Evolutionary conservation across 2,329 filamentous ascomycete species (phyloP).

Genomic region (Cryphonectria nitschkei): DNA sequence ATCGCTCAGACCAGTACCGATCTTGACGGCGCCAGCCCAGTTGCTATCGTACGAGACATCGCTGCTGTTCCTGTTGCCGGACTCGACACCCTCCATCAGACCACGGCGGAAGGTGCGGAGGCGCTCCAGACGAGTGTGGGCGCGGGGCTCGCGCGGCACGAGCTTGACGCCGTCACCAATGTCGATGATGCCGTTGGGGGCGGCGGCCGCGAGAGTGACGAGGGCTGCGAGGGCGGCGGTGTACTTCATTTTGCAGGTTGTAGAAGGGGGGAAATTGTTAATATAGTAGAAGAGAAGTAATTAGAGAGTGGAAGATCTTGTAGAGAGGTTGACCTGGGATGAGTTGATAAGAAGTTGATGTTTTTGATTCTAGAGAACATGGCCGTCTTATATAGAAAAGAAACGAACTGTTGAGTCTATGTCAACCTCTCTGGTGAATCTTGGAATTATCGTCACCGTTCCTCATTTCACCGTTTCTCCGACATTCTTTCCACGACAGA

Average conservation of each 20-base stretch:
- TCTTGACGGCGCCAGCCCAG: conserved; percentile 63
- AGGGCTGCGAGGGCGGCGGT: conserved; percentile 41
- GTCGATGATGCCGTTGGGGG: conserved; percentile 42
- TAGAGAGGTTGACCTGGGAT: background rate
- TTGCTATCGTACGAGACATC: conserved; percentile 57
- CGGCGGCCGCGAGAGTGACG: conserved; percentile 43
- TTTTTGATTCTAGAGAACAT: background rate
- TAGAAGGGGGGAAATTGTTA: too few relatives aligned
- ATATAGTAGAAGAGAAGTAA: background rate
- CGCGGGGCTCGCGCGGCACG: conserved; percentile 42
- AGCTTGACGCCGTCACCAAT: conserved; percentile 51
- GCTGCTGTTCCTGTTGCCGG: conserved; percentile 41
- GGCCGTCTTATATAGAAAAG: conserved; percentile 6
- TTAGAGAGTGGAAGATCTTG: background rate
- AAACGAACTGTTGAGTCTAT: background rate
- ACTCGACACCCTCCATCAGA: conserved; percentile 37
- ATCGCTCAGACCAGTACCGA: conserved; percentile 53
- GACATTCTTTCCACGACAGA: background rate
- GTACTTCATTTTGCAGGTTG: conserved; percentile 52
- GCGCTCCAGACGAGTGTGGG: conserved; percentile 35
- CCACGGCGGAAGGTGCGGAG: conserved; percentile 36
- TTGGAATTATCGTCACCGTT: background rate
- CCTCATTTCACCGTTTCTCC: background rate
- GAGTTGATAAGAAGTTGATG: background rate
- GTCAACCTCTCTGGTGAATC: background rate